Evolutionary conservation across 768 basidiomycete species (phyloP).

Genomic region (Amanita pseudoporphyria): DNA sequence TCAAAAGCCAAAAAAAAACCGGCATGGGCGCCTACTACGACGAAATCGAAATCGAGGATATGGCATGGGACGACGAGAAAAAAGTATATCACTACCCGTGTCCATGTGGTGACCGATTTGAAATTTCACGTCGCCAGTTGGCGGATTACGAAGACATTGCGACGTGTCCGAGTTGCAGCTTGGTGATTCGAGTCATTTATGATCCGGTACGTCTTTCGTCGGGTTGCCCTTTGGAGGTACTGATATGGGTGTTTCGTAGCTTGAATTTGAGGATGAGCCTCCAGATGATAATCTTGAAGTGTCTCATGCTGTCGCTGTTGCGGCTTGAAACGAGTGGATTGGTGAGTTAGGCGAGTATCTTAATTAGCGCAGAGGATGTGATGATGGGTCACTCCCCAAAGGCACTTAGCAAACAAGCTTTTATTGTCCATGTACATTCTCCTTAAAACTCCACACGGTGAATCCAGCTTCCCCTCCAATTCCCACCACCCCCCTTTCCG

Average conservation of each 20-base stretch:
- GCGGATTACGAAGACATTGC: slow-evolving; percentile 89
- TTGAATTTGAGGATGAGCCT: slow-evolving; percentile 79
- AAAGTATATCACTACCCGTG: slow-evolving; percentile 93
- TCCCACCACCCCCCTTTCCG: slow-evolving; percentile 35
- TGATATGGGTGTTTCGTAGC: slow-evolving; percentile 28
- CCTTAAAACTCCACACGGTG: slow-evolving; percentile 41
- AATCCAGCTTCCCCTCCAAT: slow-evolving; percentile 59
- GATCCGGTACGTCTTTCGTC: slow-evolving; percentile 66
- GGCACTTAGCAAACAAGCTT: no score
- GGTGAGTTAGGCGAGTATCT: background rate
- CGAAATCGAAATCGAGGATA: slow-evolving; percentile 96
- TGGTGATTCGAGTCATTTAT: slow-evolving; percentile 87
- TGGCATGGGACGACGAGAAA: slow-evolving; percentile 80
- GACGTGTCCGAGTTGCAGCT: slow-evolving; percentile 91
- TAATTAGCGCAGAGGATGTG: background rate
- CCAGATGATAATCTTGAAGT: slow-evolving; percentile 40
- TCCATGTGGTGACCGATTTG: slow-evolving; percentile 96
- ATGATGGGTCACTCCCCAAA: no score
- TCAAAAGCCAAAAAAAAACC: background rate
- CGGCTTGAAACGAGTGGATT: slow-evolving; percentile 13
- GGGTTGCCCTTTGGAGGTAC: slow-evolving; percentile 8
- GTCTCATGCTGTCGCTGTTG: slow-evolving; percentile 17
- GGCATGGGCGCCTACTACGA: slow-evolving; percentile 85
- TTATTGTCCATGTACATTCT: background rate
- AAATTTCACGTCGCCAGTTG: slow-evolving; percentile 81